A percentile compares a stretch with the other conserved stretches of the same genome.
Conservation (phyloP, 2,329 filamentous ascomycete genomes). For the Curvularia sp. region DNA sequence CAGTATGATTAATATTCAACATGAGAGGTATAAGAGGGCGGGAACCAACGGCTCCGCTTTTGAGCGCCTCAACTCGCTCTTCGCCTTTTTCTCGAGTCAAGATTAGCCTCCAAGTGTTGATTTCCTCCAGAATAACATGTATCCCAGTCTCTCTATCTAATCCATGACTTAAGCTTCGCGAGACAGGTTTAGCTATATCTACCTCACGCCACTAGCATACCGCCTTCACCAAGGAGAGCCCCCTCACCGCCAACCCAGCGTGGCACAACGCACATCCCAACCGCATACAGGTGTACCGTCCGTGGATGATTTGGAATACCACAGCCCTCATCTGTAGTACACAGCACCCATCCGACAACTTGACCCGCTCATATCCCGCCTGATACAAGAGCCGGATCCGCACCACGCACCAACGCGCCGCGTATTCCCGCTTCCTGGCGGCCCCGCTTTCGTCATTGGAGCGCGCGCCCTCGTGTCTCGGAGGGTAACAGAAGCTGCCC, state of each 20-base stretch:
- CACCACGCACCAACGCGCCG: background rate
- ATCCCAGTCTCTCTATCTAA: background rate
- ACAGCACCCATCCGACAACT: background rate
- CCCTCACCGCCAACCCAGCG: background rate
- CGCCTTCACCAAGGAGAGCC: background rate
- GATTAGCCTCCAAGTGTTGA: background rate
- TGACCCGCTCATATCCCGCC: background rate
- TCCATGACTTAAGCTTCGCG: background rate
- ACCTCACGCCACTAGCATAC: background rate
- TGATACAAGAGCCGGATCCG: background rate
- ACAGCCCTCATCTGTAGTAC: background rate
- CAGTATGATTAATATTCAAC: constrained; percentile 1
- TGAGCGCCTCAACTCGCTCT: background rate
- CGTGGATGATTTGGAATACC: background rate
- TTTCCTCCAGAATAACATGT: background rate
- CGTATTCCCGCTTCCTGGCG: background rate
- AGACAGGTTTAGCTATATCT: background rate
- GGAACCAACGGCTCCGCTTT: background rate
- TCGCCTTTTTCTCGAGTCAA: background rate
- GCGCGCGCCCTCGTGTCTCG: background rate
- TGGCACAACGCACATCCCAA: background rate
- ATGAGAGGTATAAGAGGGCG: background rate
- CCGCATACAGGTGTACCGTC: background rate
- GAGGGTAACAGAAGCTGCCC: background rate
- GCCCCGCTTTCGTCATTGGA: constrained; percentile 11